A percentile compares a stretch with the other conserved stretches of the same genome.
Evolutionary conservation across 495 filamentous ascomycete genomes (phyloP).

Genomic region (Symbiotaphrina buchneri): DNA sequence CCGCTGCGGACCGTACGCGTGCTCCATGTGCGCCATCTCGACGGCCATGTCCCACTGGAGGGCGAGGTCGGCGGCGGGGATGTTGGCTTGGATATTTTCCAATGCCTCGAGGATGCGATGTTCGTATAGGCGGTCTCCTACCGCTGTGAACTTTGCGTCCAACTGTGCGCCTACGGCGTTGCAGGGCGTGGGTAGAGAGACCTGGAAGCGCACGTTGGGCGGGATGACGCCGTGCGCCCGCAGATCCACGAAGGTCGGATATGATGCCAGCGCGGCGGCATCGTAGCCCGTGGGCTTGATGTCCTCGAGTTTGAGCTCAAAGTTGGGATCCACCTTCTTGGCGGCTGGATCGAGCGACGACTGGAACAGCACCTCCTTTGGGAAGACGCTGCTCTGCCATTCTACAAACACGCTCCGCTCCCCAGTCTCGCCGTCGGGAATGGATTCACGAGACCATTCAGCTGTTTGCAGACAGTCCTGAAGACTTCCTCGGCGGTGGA

Average conservation of each 20-base stretch:
- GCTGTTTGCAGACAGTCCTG: slow-evolving; percentile 6
- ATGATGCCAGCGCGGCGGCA: slow-evolving; percentile 14
- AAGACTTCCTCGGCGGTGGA: slow-evolving; percentile 13
- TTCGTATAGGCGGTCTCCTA: slow-evolving; percentile 19
- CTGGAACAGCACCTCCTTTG: slow-evolving; percentile 6
- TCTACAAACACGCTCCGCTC: slow-evolving; percentile 13
- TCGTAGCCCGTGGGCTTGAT: slow-evolving; percentile 15
- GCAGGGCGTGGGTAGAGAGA: slow-evolving; percentile 14
- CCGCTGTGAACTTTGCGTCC: slow-evolving; percentile 9
- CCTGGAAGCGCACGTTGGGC: slow-evolving; percentile 15
- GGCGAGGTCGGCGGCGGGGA: slow-evolving; percentile 18
- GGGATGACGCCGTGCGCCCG: slow-evolving; percentile 11
- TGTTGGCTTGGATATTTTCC: slow-evolving; percentile 12
- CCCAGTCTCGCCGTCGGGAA: slow-evolving; percentile 22
- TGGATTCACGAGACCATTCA: slow-evolving; percentile 13
- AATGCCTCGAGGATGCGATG: slow-evolving; percentile 12
- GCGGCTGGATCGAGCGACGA: slow-evolving; percentile 5
- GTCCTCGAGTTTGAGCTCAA: slow-evolving; percentile 9
- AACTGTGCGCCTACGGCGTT: slow-evolving; percentile 12
- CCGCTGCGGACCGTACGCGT: slow-evolving; percentile 3
- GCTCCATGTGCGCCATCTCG: slow-evolving; percentile 16
- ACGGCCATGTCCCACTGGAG: slow-evolving; percentile 20
- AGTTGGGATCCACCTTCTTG: slow-evolving; percentile 4
- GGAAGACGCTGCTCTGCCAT: slow-evolving; percentile 14
- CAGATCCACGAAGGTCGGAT: slow-evolving; percentile 11